Evolutionary conservation across 1,139 yeast species (phyloP), one percentile per base, ranked within the genome.

Genomic region (Petasospora fabianii): DNA sequence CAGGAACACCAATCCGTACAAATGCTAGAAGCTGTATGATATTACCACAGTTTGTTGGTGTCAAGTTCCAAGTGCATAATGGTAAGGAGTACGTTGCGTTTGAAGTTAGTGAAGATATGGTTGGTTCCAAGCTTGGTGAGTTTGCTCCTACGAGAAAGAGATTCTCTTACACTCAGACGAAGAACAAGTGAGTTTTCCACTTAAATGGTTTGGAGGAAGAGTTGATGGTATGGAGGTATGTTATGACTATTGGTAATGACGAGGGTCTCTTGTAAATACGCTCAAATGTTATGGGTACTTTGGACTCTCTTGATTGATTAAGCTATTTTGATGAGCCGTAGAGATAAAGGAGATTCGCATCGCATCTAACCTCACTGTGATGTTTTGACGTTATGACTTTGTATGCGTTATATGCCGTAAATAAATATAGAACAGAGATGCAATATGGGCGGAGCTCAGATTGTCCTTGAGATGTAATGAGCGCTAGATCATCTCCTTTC

Each of bases 61-160:
- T 88, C 45, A 84, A 80, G 56, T 92, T 92, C 64, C 96, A 92
- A 64, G 85, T 92, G 32, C 98, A 92, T 65, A 92, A 92, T 64
- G 98, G 98, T 27, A 85, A 84, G 62, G 95, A 88, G 51, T 92
- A 90, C 59, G 95, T 88, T 35, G 90, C 88, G 40, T 75, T 92
- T 35, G 90, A 83, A 52, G 76, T 92, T 24, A 78, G 84, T 10
- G 97, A 92, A 57, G 95, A 92, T 54, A 92, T 92, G 98, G 97
- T 92, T 49, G 98, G 98, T n/a, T 77, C 81, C 49, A 92, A 92
- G 62, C 69, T 92, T 43, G 98, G 98, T 3, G 97, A 92, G 61
- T 92, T 86, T 66, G 96, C 95, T 4, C 85, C 92, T 42, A 92
- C 98, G 3, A 53, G 57, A 52, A 85, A 86, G 74, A 78, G 84